Evolutionary conservation across 148 eudicot genomes (phyloP), one percentile per base, ranked within the genome.

Genomic region (Salicornia ramosissima): DNA sequence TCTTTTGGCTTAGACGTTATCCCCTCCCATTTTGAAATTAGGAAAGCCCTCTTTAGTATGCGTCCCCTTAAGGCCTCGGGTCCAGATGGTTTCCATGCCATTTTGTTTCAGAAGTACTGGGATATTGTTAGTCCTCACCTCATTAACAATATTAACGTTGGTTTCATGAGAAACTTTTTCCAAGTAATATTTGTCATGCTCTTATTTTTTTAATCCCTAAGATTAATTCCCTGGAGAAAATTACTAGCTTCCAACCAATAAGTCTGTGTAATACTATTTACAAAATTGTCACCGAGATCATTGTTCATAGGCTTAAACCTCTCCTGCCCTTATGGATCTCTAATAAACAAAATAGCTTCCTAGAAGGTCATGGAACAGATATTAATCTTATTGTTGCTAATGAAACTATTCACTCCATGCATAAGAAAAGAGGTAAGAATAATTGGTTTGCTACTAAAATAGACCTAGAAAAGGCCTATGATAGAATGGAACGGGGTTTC

Each of bases 391-490:
- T 33, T 13, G 46, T 68, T 0, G 46, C 47, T 21, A 10, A 10
- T 0, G 60, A 68, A 16, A 16, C 24, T 5, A 5, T 68, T 1
- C 61, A 68, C 24, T 52, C 45, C 31, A 51, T 51, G 71, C 5
- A 11, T 0, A n/a, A 65, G 2, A 46, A 24, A 15, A 28, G n/a
- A 5, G 69, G 69, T 0, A 66, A 66, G 1, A 1, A 18, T 7
- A 56, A 26, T 3, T 66, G 55, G 56, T 66, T 66, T 29, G 69
- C 56, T 5, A 15, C 49, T 1, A 66, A 66, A n/a, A n/a, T 66
- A 2, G 69, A 29, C 6, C n/a, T n/a, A n/a, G n/a, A n/a, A n/a
- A n/a, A n/a, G n/a, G n/a, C n/a, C n/a, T n/a, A n/a, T n/a, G n/a
- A 16, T 66, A 2, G 69, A 66, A 2, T 66, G 7, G 69, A 66